A percentile compares a stretch with the other conserved stretches of the same genome.
Conservation (phyloP, 2,329 filamentous ascomycete species). For the Coniochaeta sp. region DNA sequence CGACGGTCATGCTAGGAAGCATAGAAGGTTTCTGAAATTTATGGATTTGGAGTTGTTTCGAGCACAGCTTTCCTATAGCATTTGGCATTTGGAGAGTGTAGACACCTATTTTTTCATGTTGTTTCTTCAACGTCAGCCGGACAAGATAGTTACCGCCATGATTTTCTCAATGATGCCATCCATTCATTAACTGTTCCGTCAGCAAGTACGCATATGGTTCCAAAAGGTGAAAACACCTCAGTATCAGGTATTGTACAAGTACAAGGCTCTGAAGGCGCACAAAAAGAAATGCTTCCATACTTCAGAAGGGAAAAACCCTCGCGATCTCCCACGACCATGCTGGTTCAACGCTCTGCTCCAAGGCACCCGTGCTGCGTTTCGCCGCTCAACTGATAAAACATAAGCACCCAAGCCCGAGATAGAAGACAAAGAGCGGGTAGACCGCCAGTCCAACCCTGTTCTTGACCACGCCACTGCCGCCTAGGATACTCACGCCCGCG, state of each 20-base stretch:
- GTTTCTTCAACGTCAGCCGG: neutral
- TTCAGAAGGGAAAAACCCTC: neutral
- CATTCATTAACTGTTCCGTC: neutral
- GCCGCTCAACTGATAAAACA: slow-evolving; percentile 86
- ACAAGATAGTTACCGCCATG: neutral
- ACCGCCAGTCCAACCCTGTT: slow-evolving; percentile 91
- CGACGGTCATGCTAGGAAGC: neutral
- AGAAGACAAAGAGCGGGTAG: slow-evolving; percentile 92
- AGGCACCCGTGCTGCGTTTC: neutral
- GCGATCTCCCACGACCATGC: neutral
- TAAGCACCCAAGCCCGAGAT: slow-evolving; percentile 83
- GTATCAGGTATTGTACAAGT: neutral
- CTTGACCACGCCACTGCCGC: slow-evolving; percentile 90
- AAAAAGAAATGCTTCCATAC: neutral
- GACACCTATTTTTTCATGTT: neutral
- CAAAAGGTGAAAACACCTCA: neutral
- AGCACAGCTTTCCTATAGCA: neutral
- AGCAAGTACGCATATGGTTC: neutral
- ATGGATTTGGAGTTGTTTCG: neutral
- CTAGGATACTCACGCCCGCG: slow-evolving; percentile 90
- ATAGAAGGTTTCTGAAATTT: neutral
- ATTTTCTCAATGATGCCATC: neutral
- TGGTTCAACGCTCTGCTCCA: neutral
- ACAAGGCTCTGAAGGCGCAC: neutral
- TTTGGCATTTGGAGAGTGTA: neutral